phyloP scores from a whole-genome alignment of 2,329 filamentous ascomycete species.

The Basipetospora chlamydospora region DNA sequence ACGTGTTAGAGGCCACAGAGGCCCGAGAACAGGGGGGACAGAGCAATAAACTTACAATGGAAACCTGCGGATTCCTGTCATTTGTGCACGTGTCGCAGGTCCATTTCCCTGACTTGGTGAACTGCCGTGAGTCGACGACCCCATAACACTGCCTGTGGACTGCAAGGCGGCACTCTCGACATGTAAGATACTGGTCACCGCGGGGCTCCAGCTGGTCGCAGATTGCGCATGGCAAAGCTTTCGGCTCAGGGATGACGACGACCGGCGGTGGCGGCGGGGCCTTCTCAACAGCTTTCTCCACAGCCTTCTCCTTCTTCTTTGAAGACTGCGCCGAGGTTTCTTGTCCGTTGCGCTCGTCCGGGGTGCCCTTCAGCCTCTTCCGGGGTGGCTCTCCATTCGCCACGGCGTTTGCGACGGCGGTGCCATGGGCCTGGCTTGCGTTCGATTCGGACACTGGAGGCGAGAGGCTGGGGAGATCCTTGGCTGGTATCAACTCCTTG shows the following conservation, averaged over 20 bases:
- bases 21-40: not conserved
- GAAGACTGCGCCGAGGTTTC: slow-evolving; percentile 32
- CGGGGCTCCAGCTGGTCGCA: slow-evolving; percentile 61
- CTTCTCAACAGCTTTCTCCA: no score
- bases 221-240: slow-evolving; percentile 68
- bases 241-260: slow-evolving; percentile 67
- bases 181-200: slow-evolving; percentile 61
- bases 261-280: slow-evolving; percentile 43
- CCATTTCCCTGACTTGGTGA: slow-evolving; percentile 54
- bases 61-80: slow-evolving; percentile 80
- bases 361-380: slow-evolving; percentile 47
- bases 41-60: slow-evolving; percentile 49
- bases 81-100: slow-evolving; percentile 92
- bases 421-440: not conserved
- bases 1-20: no score
- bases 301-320: slow-evolving; percentile 24
- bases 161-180: slow-evolving; percentile 76
- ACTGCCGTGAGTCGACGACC: slow-evolving; percentile 51
- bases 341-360: slow-evolving; percentile 23
- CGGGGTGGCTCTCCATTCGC: slow-evolving; percentile 38
- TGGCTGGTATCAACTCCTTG: slow-evolving; percentile 52
- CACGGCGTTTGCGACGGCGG: not conserved
- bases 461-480: slow-evolving; percentile 26
- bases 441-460: slow-evolving; percentile 8
- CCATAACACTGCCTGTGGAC: slow-evolving; percentile 91